Base-by-base conservation (phyloP, 305 asterid species). In the Fraxinus dipetala region DNA sequence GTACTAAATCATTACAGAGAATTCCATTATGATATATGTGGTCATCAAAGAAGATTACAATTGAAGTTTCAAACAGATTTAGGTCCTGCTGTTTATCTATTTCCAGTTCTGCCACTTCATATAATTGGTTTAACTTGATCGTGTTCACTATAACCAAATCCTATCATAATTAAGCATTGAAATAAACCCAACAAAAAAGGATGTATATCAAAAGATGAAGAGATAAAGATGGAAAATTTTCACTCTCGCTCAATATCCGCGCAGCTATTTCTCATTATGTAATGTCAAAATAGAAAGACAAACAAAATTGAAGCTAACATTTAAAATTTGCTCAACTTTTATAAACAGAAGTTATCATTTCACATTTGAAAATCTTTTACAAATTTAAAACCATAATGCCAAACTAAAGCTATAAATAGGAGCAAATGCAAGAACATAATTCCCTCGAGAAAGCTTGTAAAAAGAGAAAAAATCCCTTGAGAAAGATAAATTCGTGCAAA, bases 241-340 rank as follows among this genome's bases (percentile, higher is more conserved):
- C 35, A 61, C 75, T 72, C 87, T 85, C 84, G 35, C 80, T 69
- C 76, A 43, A 43, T 34, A 81, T 40, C 77, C 9, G 13, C 11
- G 11, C 8, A 16, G 36, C 73, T 59, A 18, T 6, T 63, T 61
- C 79, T 10, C 72, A 67, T 28, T 69, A 32, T 3, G 18, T 11
- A 65, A 40, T 35, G 18, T 76, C 51, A 83, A 77, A 28, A 31
- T 8, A 36, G 40, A 72, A 51, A 24, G 61, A 76, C 30, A 75
- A 10, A 43, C 54, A 43, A 43, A 43, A 43, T 34, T 5, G 69
- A 79, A 83, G 81, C 14, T 4, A 80, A 82, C 82, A 76, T 61
- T 56, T 75, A 31, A 43, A 63, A 74, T 30, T 34, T 43, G n/a
- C 81, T 77, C 20, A 74, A 79, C 11, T 51, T 43, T 30, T 85